Evolutionary conservation across 306 rosid genomes (phyloP).

Genomic region (Ceratonia siliqua): DNA sequence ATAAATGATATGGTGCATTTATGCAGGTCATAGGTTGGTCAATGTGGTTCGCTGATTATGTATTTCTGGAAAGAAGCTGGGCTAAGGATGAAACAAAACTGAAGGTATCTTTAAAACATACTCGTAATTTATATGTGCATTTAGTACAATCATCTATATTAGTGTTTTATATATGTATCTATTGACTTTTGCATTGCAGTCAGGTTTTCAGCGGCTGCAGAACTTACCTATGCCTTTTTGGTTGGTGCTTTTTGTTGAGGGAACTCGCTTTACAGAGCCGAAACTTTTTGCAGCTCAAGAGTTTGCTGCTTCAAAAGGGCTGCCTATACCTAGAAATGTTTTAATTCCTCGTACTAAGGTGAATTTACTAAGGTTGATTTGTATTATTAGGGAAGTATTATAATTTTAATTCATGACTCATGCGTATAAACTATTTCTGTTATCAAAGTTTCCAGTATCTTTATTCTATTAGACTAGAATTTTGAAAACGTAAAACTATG

Average conservation of each 20-base stretch:
- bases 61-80: slow-evolving; percentile 87
- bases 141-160: neutral
- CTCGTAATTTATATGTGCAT: neutral
- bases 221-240: slow-evolving; percentile 75
- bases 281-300: slow-evolving; percentile 76
- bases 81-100: slow-evolving; percentile 61
- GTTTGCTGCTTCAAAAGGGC: slow-evolving; percentile 79
- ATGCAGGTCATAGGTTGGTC: slow-evolving; percentile 94
- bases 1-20: neutral
- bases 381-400: neutral
- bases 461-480: neutral
- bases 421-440: neutral
- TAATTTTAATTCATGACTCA: neutral
- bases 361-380: slow-evolving; percentile 2
- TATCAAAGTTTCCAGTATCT: neutral
- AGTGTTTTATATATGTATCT: slow-evolving; percentile 8
- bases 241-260: slow-evolving; percentile 92
- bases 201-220: slow-evolving; percentile 57
- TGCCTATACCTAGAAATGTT: slow-evolving; percentile 78
- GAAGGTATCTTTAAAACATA: slow-evolving; percentile 47
- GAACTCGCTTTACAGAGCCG: slow-evolving; percentile 81
- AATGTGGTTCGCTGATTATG: slow-evolving; percentile 88
- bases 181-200: slow-evolving; percentile 50
- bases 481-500: neutral
- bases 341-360: slow-evolving; percentile 95